phyloP scores from a whole-genome alignment of 106 monocot genomes.

The Hemerocallis citrina region DNA sequence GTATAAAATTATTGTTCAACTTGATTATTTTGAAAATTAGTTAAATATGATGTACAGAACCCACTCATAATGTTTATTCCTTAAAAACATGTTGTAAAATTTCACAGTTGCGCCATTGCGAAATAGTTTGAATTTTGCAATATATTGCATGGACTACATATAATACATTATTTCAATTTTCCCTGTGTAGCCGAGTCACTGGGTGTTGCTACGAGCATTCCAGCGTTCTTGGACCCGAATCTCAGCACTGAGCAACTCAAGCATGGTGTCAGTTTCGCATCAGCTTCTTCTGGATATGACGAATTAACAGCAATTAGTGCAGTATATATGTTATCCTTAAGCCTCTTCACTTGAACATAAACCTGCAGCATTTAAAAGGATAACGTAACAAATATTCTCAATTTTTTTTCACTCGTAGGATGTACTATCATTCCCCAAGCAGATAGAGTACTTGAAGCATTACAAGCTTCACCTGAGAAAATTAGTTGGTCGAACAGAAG shows the following conservation, averaged over 20 bases:
- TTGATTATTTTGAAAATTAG: no score
- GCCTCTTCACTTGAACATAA: not conserved
- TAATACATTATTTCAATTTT: no score
- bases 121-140: no score
- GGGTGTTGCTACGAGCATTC: constrained; percentile 17
- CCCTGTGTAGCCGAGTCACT: constrained; percentile 22
- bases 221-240: constrained; percentile 26
- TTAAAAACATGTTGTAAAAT: no score
- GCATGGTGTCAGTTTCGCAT: constrained; percentile 36
- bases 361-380: not conserved
- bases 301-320: constrained; percentile 5
- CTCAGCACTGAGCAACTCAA: constrained; percentile 14
- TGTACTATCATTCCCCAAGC: constrained; percentile 20
- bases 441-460: constrained; percentile 19
- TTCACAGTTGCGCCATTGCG: no score
- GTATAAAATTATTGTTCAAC: no score
- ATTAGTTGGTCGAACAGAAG: constrained; percentile 7
- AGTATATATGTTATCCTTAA: constrained; percentile 6
- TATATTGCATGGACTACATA: no score
- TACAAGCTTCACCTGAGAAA: constrained; percentile 25
- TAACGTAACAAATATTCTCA: no score
- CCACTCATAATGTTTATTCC: no score
- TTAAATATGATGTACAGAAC: no score
- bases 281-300: constrained; percentile 32
- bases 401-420: constrained; percentile 7